Percentiles rank a stretch among this genome's conserved stretches.
These are phyloP conservation scores for Amanita pseudoporphyria DNA, from an alignment of 768 basidiomycete genomes.

Conservation along the genomic window DNA sequence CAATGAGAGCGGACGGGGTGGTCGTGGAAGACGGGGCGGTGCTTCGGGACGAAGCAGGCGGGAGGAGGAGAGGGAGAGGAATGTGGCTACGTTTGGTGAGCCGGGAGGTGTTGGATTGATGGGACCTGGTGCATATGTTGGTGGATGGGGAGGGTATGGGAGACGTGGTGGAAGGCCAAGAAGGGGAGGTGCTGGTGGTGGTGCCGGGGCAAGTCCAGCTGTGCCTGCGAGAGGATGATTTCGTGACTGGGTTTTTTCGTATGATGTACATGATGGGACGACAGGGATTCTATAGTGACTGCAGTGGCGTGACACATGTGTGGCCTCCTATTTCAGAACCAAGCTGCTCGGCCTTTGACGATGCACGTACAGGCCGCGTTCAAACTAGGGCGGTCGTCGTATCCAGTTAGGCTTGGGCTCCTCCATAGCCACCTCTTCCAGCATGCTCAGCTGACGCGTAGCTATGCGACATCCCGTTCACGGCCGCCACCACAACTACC, in stretches of 20 bases:
- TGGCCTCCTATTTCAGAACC: too few species aligned
- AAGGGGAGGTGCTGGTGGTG: constrained; percentile 22
- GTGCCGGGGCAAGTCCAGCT: constrained; percentile 12
- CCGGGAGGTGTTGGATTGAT: constrained; percentile 70
- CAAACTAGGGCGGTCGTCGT: background rate
- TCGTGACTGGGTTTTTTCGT: too few species aligned
- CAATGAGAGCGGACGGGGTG: constrained; percentile 12
- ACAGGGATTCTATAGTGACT: too few species aligned
- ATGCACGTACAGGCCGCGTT: background rate
- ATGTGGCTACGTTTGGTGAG: constrained; percentile 83
- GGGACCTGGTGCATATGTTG: constrained; percentile 73
- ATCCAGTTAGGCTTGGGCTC: too few species aligned
- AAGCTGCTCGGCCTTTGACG: too few species aligned
- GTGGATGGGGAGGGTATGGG: constrained; percentile 68
- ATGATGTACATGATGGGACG: too few species aligned
- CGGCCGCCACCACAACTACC: constrained; percentile 14
- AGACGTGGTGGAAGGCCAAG: constrained; percentile 30
- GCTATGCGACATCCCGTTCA: constrained; percentile 10
- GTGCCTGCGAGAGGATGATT: constrained; percentile 12
- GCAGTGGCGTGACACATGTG: too few species aligned
- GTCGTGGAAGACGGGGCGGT: constrained; percentile 33
- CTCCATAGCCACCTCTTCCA: too few species aligned
- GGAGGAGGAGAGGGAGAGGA: constrained; percentile 78
- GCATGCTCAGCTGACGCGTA: background rate
- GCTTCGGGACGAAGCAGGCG: constrained; percentile 55